Evolutionary conservation across 1,284 basidiomycete species (phyloP).

Genomic region (Puccinia coronata): DNA sequence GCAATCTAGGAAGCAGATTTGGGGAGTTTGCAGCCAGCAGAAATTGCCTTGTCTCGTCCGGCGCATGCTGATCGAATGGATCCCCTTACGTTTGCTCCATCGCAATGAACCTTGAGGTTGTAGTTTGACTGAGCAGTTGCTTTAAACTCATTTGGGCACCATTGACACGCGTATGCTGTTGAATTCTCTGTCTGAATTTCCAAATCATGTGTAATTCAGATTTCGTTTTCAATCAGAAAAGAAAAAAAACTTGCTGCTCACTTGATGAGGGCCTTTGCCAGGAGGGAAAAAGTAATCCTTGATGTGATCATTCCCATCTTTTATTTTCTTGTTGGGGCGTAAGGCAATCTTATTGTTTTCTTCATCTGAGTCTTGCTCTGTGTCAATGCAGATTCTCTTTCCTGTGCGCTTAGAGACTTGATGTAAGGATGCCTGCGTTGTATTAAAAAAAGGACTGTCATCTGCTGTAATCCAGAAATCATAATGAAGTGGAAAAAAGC

Average conservation of each 20-base stretch:
- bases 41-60: background rate
- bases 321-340: background rate
- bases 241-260: background rate
- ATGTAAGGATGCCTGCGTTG: too few species aligned
- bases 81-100: background rate
- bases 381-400: background rate
- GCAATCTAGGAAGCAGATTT: too few species aligned
- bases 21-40: background rate
- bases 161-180: background rate
- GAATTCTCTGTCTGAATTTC: background rate
- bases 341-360: background rate
- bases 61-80: background rate
- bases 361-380: background rate
- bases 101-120: slow-evolving; percentile 1
- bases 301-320: background rate
- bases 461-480: too few species aligned
- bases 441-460: too few species aligned
- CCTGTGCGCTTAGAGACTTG: slow-evolving; percentile 6
- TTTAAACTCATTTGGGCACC: slow-evolving; percentile 3
- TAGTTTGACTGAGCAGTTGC: background rate
- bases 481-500: too few species aligned
- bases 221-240: background rate
- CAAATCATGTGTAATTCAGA: background rate
- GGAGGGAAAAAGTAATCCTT: background rate
- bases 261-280: background rate